phyloP scores from a whole-genome alignment of 768 basidiomycete genomes.

The Termitomyces sp. region DNA sequence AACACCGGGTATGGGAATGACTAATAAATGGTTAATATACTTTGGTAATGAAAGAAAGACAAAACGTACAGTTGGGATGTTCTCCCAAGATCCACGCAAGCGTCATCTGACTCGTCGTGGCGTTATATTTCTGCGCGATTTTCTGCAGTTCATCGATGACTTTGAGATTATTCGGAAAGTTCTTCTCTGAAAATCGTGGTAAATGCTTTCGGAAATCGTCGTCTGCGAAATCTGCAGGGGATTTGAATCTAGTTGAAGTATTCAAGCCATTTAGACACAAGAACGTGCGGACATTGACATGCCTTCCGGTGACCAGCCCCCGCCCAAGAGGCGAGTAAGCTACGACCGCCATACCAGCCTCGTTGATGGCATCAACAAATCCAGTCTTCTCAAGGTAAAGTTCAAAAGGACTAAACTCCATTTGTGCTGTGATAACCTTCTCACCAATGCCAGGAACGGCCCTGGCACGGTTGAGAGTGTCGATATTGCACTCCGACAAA shows the following conservation, averaged over 20 bases:
- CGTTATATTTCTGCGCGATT: conserved; percentile 31
- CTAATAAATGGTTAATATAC: not conserved
- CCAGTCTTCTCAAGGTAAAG: conserved; percentile 41
- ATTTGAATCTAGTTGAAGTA: conserved; percentile 21
- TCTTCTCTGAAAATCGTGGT: conserved; percentile 36
- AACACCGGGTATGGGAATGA: not conserved
- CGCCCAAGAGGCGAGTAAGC: conserved; percentile 49
- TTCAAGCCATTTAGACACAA: too few relatives aligned
- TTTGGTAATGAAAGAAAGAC: not conserved
- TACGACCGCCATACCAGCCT: conserved; percentile 42
- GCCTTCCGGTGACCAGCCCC: conserved; percentile 45
- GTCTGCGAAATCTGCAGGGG: conserved; percentile 36
- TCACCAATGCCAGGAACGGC: conserved; percentile 38
- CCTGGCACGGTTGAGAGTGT: conserved; percentile 44
- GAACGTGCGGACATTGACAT: conserved; percentile 19
- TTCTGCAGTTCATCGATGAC: conserved; percentile 31
- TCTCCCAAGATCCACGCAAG: conserved; percentile 44
- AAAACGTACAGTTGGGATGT: conserved; percentile 15
- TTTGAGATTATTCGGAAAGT: conserved; percentile 39
- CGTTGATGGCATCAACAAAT: conserved; percentile 35
- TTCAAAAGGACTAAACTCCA: conserved; percentile 42
- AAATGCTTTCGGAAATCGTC: conserved; percentile 31
- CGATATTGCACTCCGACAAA: conserved; percentile 43
- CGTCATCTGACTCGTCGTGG: conserved; percentile 38
- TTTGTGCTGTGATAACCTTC: conserved; percentile 32